Evolutionary conservation across 2,329 filamentous ascomycete genomes (phyloP).

Genomic region (Cryoendolithus antarcticus): DNA sequence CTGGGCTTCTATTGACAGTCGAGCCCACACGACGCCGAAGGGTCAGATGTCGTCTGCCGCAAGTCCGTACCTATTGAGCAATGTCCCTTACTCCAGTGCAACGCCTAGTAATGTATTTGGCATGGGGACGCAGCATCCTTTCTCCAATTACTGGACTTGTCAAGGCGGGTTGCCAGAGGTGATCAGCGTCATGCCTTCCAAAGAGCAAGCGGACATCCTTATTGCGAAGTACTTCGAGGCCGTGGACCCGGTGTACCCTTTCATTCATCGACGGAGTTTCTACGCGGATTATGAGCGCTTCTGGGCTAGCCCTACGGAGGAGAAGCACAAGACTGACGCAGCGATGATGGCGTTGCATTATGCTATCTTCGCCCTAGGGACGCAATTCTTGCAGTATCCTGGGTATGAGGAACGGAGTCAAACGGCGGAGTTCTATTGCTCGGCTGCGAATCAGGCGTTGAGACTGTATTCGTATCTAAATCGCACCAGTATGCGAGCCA

Average conservation of each 20-base stretch:
- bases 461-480: constrained; percentile 67
- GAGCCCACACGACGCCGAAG: constrained; percentile 7
- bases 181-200: constrained; percentile 61
- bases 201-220: constrained; percentile 64
- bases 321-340: constrained; percentile 52
- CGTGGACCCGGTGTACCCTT: constrained; percentile 73
- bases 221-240: constrained; percentile 41
- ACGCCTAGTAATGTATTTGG: constrained; percentile 68
- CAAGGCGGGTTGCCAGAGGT: constrained; percentile 64
- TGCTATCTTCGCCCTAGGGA: constrained; percentile 64
- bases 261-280: constrained; percentile 64
- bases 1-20: constrained; percentile 15
- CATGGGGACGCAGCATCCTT: constrained; percentile 66
- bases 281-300: constrained; percentile 69
- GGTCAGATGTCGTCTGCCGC: constrained; percentile 5
- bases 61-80: constrained; percentile 49
- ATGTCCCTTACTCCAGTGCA: constrained; percentile 58
- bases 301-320: constrained; percentile 48
- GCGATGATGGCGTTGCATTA: constrained; percentile 62
- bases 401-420: constrained; percentile 53
- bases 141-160: constrained; percentile 77
- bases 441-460: constrained; percentile 65
- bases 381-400: constrained; percentile 55
- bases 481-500: constrained; percentile 57
- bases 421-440: constrained; percentile 68